A percentile compares a stretch with the other conserved stretches of the same genome.
Evolutionary conservation across 2,329 filamentous ascomycete species (phyloP).

Genomic region (Colletotrichum sp.): DNA sequence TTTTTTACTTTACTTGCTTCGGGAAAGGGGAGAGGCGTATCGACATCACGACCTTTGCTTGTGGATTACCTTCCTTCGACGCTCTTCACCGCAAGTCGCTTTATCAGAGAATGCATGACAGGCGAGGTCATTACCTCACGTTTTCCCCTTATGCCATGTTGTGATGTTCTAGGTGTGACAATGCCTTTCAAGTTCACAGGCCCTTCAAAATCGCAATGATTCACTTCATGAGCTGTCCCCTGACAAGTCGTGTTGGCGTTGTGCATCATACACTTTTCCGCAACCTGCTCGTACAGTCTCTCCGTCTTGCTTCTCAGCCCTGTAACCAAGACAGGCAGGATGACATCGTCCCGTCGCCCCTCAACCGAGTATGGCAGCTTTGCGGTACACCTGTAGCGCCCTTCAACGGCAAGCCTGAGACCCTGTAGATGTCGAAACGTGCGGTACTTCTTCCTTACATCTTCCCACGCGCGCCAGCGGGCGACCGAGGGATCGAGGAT

Average conservation of each 20-base stretch:
- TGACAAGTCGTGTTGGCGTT: conserved; percentile 42
- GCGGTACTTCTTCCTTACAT: conserved; percentile 43
- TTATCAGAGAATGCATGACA: conserved; percentile 22
- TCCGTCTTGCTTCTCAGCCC: conserved; percentile 39
- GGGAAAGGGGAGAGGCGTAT: conserved; percentile 14
- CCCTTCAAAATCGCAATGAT: too few relatives aligned
- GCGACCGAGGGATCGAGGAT: too few relatives aligned
- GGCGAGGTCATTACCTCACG: background rate
- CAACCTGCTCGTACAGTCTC: conserved; percentile 44
- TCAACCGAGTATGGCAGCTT: conserved; percentile 45
- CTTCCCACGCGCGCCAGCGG: conserved; percentile 18
- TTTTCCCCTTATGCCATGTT: background rate
- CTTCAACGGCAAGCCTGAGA: conserved; percentile 57
- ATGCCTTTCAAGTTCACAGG: background rate
- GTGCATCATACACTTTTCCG: too few relatives aligned
- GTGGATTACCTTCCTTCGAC: conserved; percentile 22
- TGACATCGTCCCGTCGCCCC: conserved; percentile 46
- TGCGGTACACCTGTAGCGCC: conserved; percentile 43
- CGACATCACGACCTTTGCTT: conserved; percentile 13
- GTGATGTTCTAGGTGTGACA: accelerated
- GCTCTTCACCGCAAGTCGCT: conserved; percentile 18
- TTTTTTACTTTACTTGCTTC: background rate
- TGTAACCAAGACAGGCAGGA: conserved; percentile 44
- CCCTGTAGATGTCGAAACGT: conserved; percentile 57
- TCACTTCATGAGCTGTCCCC: conserved; percentile 45